These are phyloP conservation scores for Curvularia hawaiiensis DNA, from an alignment of 2,329 filamentous ascomycete species.

Conservation along the genomic window DNA sequence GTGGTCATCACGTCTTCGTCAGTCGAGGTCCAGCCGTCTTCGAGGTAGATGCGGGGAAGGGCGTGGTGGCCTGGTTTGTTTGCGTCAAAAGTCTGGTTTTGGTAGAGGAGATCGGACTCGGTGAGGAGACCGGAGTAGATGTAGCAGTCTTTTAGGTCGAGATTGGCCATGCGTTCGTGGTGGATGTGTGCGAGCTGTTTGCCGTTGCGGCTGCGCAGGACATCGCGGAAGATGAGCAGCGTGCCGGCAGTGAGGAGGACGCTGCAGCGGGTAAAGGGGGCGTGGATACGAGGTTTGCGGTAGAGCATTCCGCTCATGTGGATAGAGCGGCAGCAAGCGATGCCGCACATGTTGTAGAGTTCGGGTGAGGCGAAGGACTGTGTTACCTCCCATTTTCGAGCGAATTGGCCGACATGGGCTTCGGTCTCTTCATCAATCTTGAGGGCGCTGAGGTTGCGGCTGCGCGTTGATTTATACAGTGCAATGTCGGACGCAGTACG, in stretches of 20 bases:
- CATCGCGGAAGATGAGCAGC: constrained; percentile 66
- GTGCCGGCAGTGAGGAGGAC: constrained; percentile 66
- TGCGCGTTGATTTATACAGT: constrained; percentile 62
- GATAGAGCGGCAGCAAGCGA: constrained; percentile 66
- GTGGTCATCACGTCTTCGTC: constrained; percentile 71
- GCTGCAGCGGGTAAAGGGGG: constrained; percentile 64
- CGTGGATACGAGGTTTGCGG: constrained; percentile 66
- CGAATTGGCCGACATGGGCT: constrained; percentile 68
- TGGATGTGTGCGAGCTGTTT: constrained; percentile 64
- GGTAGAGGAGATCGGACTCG: constrained; percentile 66
- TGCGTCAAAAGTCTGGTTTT: constrained; percentile 67
- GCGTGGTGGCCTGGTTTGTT: constrained; percentile 65
- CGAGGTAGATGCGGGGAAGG: constrained; percentile 64
- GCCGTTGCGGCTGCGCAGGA: constrained; percentile 60
- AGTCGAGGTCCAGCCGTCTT: constrained; percentile 65
- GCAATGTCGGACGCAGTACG: constrained; percentile 62
- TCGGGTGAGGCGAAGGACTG: constrained; percentile 66
- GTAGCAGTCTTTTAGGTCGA: constrained; percentile 68
- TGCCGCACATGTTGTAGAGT: constrained; percentile 71
- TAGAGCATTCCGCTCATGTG: constrained; percentile 66
- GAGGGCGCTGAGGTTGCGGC: constrained; percentile 63
- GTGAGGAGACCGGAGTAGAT: constrained; percentile 69
- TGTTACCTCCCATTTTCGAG: constrained; percentile 70
- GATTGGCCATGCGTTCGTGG: constrained; percentile 63
- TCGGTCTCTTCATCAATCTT: constrained; percentile 70